A percentile compares a stretch with the other conserved stretches of the same genome.
These are phyloP conservation scores for Aspergillus viridinutans DNA, from an alignment of 2,329 filamentous ascomycete species.

Conservation along the genomic window DNA sequence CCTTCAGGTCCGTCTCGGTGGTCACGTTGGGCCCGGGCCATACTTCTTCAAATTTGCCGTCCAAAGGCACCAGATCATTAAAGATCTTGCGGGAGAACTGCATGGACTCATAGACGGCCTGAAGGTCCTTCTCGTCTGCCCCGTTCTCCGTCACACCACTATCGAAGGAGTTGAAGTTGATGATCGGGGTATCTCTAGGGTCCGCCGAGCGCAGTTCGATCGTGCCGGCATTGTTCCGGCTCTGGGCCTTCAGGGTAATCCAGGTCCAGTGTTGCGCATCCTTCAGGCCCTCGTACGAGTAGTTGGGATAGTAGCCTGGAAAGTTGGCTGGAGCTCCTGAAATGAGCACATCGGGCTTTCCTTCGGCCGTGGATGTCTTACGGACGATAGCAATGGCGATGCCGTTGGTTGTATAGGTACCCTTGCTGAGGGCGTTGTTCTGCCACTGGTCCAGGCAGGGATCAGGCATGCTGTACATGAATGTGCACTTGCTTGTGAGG, in stretches of 20 bases:
- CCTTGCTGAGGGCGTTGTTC: slow-evolving; percentile 34
- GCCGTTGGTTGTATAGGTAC: slow-evolving; percentile 49
- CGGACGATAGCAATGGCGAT: slow-evolving; percentile 48
- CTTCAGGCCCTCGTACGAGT: slow-evolving; percentile 40
- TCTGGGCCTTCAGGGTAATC: slow-evolving; percentile 55
- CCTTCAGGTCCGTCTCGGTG: slow-evolving; percentile 43
- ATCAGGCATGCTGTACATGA: slow-evolving; percentile 26
- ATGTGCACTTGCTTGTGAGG: slow-evolving; percentile 29
- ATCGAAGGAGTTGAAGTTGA: slow-evolving; percentile 57
- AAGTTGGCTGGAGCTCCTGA: slow-evolving; percentile 55
- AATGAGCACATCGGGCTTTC: slow-evolving; percentile 52
- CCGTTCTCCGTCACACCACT: slow-evolving; percentile 34
- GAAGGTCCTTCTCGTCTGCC: slow-evolving; percentile 48
- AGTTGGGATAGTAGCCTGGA: slow-evolving; percentile 46
- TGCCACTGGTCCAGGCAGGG: slow-evolving; percentile 44
- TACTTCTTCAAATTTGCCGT: slow-evolving; percentile 43
- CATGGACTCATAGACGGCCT: slow-evolving; percentile 55
- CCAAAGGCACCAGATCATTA: slow-evolving; percentile 38
- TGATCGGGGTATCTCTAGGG: slow-evolving; percentile 59
- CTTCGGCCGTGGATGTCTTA: slow-evolving; percentile 36
- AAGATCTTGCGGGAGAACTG: slow-evolving; percentile 48
- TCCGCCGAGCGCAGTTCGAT: slow-evolving; percentile 58
- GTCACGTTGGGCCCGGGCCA: slow-evolving; percentile 42
- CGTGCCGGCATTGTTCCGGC: slow-evolving; percentile 58
- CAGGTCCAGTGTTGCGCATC: slow-evolving; percentile 44